Conservation (phyloP, 2,329 filamentous ascomycete species). For the Thermomyces lanuginosus region DNA sequence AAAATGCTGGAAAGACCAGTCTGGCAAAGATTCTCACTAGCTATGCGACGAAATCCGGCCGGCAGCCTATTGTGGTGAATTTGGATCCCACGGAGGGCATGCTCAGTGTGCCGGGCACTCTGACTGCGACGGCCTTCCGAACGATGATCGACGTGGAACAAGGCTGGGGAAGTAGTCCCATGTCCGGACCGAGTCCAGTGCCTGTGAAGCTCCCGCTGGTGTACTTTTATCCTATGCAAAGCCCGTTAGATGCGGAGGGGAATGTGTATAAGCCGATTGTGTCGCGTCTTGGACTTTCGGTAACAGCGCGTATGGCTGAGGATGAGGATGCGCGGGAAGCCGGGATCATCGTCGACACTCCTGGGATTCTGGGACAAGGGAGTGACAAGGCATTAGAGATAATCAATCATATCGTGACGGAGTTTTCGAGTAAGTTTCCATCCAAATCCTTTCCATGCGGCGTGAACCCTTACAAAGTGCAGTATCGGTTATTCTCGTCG, state of each 20-base stretch:
- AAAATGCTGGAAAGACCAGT: constrained; percentile 68
- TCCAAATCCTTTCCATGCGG: constrained; percentile 1
- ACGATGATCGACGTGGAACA: constrained; percentile 77
- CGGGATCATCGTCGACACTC: constrained; percentile 75
- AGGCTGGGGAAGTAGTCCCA: constrained; percentile 79
- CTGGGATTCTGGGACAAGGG: constrained; percentile 50
- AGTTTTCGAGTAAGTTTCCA: constrained; percentile 40
- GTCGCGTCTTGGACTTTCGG: constrained; percentile 61
- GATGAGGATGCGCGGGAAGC: constrained; percentile 54
- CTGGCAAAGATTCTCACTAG: constrained; percentile 59
- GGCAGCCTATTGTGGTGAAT: constrained; percentile 69
- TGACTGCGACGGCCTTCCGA: constrained; percentile 75
- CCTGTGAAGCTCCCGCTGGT: constrained; percentile 86
- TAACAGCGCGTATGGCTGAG: constrained; percentile 59
- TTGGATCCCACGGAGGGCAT: constrained; percentile 67
- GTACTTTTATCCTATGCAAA: constrained; percentile 67
- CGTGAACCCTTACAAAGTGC: constrained; percentile 1
- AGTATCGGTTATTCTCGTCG: constrained; percentile 65
- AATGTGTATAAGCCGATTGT: constrained; percentile 58
- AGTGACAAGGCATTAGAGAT: constrained; percentile 53
- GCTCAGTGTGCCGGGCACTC: constrained; percentile 59
- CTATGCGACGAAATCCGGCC: constrained; percentile 58
- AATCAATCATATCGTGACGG: constrained; percentile 61
- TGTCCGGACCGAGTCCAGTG: constrained; percentile 71
- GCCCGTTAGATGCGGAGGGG: constrained; percentile 51